Conservation (phyloP, 768 basidiomycete genomes). For the Rickenella mellea region DNA sequence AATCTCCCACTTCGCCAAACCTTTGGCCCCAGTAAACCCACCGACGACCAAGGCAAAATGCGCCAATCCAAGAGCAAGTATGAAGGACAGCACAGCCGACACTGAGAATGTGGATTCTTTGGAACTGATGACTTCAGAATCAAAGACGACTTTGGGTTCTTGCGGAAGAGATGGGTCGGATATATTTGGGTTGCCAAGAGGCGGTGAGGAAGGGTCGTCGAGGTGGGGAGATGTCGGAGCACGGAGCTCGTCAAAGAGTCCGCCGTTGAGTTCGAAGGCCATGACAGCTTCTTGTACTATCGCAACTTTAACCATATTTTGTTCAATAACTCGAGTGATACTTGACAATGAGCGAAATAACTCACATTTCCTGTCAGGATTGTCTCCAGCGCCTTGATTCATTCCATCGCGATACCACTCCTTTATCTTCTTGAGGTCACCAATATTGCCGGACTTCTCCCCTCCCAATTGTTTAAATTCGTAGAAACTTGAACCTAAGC, state of each 20-base stretch:
- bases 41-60: slow-evolving; percentile 38
- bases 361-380: slow-evolving; percentile 32
- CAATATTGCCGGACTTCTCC: slow-evolving; percentile 33
- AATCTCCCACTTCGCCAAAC: slow-evolving; percentile 28
- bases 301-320: slow-evolving; percentile 21
- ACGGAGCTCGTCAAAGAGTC: slow-evolving; percentile 31
- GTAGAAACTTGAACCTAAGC: slow-evolving; percentile 57
- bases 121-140: neutral
- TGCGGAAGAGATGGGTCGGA: neutral
- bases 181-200: neutral
- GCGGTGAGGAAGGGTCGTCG: neutral
- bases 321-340: neutral
- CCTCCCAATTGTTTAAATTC: slow-evolving; percentile 50
- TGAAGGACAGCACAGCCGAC: slow-evolving; percentile 14
- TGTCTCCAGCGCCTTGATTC: slow-evolving; percentile 37
- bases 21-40: slow-evolving; percentile 36
- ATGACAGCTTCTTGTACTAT: slow-evolving; percentile 38
- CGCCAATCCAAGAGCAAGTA: slow-evolving; percentile 32
- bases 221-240: slow-evolving; percentile 1
- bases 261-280: slow-evolving; percentile 40
- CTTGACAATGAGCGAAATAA: neutral
- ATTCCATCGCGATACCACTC: slow-evolving; percentile 56
- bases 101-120: slow-evolving; percentile 5
- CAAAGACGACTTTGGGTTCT: neutral
- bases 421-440: slow-evolving; percentile 67